Conservation (phyloP, 176 grass and related monocot genomes). For the Musa troglodytarum region DNA sequence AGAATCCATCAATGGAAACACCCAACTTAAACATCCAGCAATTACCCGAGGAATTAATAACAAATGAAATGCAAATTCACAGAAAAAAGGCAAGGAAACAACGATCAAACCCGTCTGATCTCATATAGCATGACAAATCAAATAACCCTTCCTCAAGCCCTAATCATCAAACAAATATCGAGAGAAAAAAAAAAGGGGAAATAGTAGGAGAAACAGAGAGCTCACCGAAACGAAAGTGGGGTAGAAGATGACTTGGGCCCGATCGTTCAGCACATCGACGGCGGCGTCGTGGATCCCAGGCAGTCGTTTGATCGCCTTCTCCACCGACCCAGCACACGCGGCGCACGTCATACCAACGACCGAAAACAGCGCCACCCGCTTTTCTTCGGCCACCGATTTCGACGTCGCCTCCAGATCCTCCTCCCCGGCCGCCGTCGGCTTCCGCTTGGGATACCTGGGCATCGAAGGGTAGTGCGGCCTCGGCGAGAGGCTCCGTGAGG, state of each 20-base stretch:
- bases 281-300: slow-evolving; percentile 79
- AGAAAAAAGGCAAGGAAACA: not conserved
- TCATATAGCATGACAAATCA: not conserved
- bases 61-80: not conserved
- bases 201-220: not conserved
- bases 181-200: not conserved
- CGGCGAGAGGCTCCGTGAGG: slow-evolving; percentile 4
- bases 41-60: not conserved
- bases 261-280: slow-evolving; percentile 68
- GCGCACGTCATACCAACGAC: slow-evolving; percentile 81
- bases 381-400: slow-evolving; percentile 5
- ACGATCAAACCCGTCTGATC: not conserved
- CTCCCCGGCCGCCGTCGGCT: not conserved
- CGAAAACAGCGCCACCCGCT: slow-evolving; percentile 44
- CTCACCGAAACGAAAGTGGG: slow-evolving; percentile 76
- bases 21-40: not conserved
- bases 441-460: slow-evolving; percentile 6
- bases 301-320: slow-evolving; percentile 92
- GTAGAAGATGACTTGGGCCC: slow-evolving; percentile 73
- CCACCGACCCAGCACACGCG: slow-evolving; percentile 76
- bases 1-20: not conserved
- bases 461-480: slow-evolving; percentile 21
- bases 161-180: not conserved
- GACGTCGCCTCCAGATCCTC: slow-evolving; percentile 37
- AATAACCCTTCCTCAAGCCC: not conserved